Evolutionary conservation across 768 basidiomycete genomes (phyloP).

Genomic region (Russula emetica): DNA sequence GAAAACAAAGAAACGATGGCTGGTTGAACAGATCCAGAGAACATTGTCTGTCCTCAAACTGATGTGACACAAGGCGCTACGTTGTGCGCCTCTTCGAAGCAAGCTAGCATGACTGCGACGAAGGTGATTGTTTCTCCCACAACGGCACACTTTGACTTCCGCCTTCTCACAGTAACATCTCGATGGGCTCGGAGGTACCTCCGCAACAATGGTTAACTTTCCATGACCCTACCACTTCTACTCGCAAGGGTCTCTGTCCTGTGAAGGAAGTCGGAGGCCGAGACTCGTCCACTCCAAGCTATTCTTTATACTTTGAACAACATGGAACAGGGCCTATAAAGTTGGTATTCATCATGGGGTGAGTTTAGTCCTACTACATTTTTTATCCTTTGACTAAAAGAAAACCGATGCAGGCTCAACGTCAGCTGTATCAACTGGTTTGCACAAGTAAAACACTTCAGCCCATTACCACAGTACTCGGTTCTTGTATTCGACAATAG

Average conservation of each 20-base stretch:
- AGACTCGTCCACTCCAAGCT: constrained; percentile 51
- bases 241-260: constrained; percentile 72
- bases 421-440: constrained; percentile 60
- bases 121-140: background rate
- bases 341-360: constrained; percentile 77
- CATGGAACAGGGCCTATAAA: constrained; percentile 67
- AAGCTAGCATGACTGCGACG: background rate
- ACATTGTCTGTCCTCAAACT: constrained; percentile 39
- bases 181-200: background rate
- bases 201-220: constrained; percentile 38
- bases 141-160: background rate
- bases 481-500: constrained; percentile 80
- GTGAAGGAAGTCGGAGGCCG: constrained; percentile 49
- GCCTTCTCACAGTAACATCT: background rate
- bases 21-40: constrained; percentile 56
- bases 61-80: background rate
- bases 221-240: constrained; percentile 58
- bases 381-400: background rate
- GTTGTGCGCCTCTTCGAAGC: background rate
- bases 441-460: constrained; percentile 62
- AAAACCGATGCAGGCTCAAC: constrained; percentile 45
- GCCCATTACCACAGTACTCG: constrained; percentile 48
- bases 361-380: background rate
- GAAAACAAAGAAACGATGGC: constrained; percentile 69
- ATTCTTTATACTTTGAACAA: constrained; percentile 75